Percentiles rank a stretch among this genome's conserved stretches.
These are phyloP conservation scores for Diplogelasinospora grovesii DNA, from an alignment of 495 filamentous ascomycete species.

Conservation along the genomic window DNA sequence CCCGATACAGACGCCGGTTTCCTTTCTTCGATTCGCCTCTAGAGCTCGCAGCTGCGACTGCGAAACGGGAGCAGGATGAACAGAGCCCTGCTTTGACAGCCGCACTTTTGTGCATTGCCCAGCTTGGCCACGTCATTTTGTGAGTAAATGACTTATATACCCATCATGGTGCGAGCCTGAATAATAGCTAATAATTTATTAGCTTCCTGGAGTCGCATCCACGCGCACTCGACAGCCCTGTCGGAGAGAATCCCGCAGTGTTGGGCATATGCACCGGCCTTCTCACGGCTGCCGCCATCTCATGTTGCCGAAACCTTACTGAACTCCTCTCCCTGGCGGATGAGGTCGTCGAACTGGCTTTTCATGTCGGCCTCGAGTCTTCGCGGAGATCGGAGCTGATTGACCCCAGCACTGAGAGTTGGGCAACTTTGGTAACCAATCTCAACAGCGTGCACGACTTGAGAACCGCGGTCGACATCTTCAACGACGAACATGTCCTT, in stretches of 20 bases:
- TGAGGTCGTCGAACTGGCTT: constrained; percentile 55
- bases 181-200: no score
- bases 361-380: constrained; percentile 52
- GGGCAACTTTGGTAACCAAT: constrained; percentile 36
- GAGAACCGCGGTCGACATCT: constrained; percentile 27
- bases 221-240: constrained; percentile 4
- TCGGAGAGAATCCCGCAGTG: constrained; percentile 23
- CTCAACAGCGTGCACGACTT: constrained; percentile 23
- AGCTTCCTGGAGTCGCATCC: constrained; percentile 12
- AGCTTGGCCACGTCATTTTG: constrained; percentile 13
- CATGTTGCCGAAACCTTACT: constrained; percentile 49
- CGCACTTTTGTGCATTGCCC: constrained; percentile 10
- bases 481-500: constrained; percentile 3
- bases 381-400: constrained; percentile 29
- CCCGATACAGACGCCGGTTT: background rate
- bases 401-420: constrained; percentile 33
- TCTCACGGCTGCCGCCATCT: constrained; percentile 55
- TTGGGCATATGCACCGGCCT: constrained; percentile 57
- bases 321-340: constrained; percentile 57
- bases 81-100: constrained; percentile 1
- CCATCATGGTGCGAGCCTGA: no score
- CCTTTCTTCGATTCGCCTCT: constrained; percentile 7
- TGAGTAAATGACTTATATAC: constrained; percentile 3
- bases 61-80: constrained; percentile 3
- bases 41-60: constrained; percentile 5